phyloP scores from a whole-genome alignment of 352 stramenopile genomes.

The Pythium dissimile region DNA sequence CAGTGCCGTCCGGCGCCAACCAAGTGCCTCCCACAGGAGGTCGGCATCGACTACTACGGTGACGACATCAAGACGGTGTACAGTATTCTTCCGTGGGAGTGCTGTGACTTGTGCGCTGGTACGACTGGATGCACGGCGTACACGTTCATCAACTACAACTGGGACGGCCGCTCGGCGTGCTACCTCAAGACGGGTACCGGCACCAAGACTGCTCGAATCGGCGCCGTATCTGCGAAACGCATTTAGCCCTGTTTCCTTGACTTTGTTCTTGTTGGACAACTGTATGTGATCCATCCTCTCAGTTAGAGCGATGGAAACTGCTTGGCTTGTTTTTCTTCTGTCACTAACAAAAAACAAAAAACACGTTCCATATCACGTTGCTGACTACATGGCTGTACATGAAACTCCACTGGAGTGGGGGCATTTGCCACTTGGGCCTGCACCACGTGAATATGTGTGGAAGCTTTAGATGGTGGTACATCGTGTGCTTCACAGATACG shows the following conservation, averaged over 20 bases:
- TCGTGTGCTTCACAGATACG: too few relatives aligned
- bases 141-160: conserved; percentile 40
- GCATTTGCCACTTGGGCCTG: too few relatives aligned
- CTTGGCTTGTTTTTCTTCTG: too few relatives aligned
- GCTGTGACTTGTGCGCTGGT: conserved; percentile 27
- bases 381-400: too few relatives aligned
- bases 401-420: too few relatives aligned
- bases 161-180: conserved; percentile 13
- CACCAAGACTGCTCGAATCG: not conserved
- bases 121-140: conserved; percentile 40
- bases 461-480: too few relatives aligned
- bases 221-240: not conserved
- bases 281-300: not conserved
- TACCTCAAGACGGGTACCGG: conserved; percentile 19
- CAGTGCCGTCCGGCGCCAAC: conserved; percentile 38
- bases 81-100: conserved; percentile 28
- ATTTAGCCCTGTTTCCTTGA: not conserved
- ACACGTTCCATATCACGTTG: too few relatives aligned
- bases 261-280: not conserved
- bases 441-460: too few relatives aligned
- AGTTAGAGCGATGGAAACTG: too few relatives aligned
- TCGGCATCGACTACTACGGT: conserved; percentile 34
- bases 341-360: too few relatives aligned
- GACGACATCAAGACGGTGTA: conserved; percentile 35
- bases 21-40: conserved; percentile 32